Evolutionary conservation across 495 filamentous ascomycete species (phyloP).

Genomic region (Staphylotrichum tortipilum): DNA sequence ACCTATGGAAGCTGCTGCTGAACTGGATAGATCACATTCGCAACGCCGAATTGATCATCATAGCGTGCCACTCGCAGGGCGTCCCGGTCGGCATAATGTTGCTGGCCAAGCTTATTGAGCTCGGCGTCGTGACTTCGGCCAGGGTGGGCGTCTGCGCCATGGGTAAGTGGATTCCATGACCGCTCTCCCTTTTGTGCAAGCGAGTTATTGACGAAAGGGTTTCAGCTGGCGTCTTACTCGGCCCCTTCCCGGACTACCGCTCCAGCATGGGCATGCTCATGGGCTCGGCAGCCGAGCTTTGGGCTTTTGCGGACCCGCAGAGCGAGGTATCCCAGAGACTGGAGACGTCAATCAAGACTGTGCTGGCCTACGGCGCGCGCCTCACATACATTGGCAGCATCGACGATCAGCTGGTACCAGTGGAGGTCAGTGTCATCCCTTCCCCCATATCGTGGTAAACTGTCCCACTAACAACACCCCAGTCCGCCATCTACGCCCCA

Average conservation of each 20-base stretch:
- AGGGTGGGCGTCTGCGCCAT: conserved; percentile 80
- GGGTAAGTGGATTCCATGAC: conserved; percentile 38
- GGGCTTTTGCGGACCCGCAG: conserved; percentile 75
- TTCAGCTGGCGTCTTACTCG: conserved; percentile 79
- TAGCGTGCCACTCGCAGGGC: conserved; percentile 91
- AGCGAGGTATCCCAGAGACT: conserved; percentile 78
- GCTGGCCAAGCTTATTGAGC: conserved; percentile 77
- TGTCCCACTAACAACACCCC: background rate
- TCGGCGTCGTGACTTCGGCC: conserved; percentile 61
- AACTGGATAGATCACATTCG: conserved; percentile 93
- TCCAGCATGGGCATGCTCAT: conserved; percentile 68
- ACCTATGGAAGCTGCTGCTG: conserved; percentile 85
- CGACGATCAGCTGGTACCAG: conserved; percentile 89
- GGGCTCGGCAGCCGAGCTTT: conserved; percentile 82
- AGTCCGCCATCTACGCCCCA: conserved; percentile 79
- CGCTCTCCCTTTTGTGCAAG: background rate
- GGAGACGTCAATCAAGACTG: conserved; percentile 60
- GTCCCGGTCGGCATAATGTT: conserved; percentile 91
- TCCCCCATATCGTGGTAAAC: background rate
- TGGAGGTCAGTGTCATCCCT: conserved; percentile 55
- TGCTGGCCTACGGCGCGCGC: conserved; percentile 67
- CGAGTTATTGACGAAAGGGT: background rate
- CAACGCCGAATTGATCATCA: conserved; percentile 75
- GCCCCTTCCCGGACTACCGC: conserved; percentile 81
- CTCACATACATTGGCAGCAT: conserved; percentile 85